These are phyloP conservation scores for Coemansia interrupta DNA, from an alignment of 192 early-diverging fungal species.

Conservation along the genomic window DNA sequence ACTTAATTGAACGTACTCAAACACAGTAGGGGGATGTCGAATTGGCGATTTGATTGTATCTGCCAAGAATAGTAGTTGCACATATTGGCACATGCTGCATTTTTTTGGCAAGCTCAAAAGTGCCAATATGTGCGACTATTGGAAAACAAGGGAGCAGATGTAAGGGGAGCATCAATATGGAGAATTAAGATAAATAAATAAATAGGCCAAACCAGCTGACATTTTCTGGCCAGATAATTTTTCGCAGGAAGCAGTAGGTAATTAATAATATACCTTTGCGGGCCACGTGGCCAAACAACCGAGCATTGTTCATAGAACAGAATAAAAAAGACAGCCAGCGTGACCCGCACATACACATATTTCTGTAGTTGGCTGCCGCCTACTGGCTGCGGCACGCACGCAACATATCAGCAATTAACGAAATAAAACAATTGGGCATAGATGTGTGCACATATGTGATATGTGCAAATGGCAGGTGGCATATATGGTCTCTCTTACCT, in stretches of 20 bases:
- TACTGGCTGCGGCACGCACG: neutral
- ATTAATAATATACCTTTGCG: conserved; percentile 4
- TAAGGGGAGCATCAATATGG: conserved; percentile 14
- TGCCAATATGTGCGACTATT: no score
- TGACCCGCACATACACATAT: conserved; percentile 1
- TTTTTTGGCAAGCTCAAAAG: no score
- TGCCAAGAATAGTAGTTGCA: no score
- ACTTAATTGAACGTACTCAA: no score
- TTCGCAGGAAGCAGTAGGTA: conserved; percentile 6
- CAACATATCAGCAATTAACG: neutral
- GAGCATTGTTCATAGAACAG: conserved; percentile 5
- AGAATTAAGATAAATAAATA: neutral
- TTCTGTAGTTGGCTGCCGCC: no score
- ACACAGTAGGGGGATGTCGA: no score
- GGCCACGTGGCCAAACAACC: conserved; percentile 1
- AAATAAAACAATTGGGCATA: neutral
- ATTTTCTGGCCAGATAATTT: neutral
- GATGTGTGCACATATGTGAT: no score
- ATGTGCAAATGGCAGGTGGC: neutral
- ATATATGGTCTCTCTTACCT: conserved; percentile 33
- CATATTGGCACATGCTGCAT: no score
- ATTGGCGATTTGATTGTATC: no score
- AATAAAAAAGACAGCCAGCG: neutral
- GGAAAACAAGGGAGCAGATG: neutral
- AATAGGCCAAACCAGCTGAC: conserved; percentile 2